These are phyloP conservation scores for Aspergillus japonicus DNA, from an alignment of 2,329 filamentous ascomycete species.

Conservation along the genomic window DNA sequence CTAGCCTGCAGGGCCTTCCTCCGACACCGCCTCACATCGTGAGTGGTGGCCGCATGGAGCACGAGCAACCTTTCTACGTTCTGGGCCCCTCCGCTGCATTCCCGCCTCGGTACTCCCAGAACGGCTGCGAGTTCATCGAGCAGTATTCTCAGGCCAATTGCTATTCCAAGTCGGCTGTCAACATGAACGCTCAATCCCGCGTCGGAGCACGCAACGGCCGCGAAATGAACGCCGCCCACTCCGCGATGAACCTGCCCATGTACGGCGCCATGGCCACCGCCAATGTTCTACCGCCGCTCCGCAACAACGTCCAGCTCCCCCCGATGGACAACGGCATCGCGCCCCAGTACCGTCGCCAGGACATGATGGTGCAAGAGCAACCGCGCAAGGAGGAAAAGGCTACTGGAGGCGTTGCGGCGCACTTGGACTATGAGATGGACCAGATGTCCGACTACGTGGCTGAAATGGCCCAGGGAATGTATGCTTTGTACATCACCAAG, in stretches of 20 bases:
- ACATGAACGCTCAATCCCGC: slow-evolving; percentile 30
- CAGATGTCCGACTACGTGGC: slow-evolving; percentile 93
- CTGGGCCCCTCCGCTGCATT: slow-evolving; percentile 38
- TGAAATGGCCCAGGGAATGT: slow-evolving; percentile 78
- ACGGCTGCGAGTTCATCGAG: slow-evolving; percentile 46
- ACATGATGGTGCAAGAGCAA: slow-evolving; percentile 37
- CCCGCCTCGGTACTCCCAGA: slow-evolving; percentile 44
- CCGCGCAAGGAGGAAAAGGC: slow-evolving; percentile 62
- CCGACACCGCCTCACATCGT: slow-evolving; percentile 44
- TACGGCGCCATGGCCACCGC: slow-evolving; percentile 36
- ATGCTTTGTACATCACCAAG: slow-evolving; percentile 57
- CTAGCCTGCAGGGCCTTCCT: slow-evolving; percentile 42
- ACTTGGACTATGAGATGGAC: slow-evolving; percentile 96
- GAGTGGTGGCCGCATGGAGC: slow-evolving; percentile 37
- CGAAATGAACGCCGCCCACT: slow-evolving; percentile 30
- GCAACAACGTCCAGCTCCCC: slow-evolving; percentile 39
- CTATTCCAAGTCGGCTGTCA: slow-evolving; percentile 41
- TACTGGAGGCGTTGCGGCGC: slow-evolving; percentile 85
- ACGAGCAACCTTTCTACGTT: slow-evolving; percentile 41
- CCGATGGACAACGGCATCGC: slow-evolving; percentile 44
- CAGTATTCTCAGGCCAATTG: slow-evolving; percentile 46
- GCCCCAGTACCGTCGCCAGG: slow-evolving; percentile 43
- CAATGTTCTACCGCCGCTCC: slow-evolving; percentile 43
- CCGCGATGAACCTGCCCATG: slow-evolving; percentile 34
- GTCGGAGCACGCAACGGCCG: slow-evolving; percentile 33